A percentile compares a stretch with the other conserved stretches of the same genome.
phyloP scores from a whole-genome alignment of 2,329 filamentous ascomycete genomes.

The Nemania diffusa region DNA sequence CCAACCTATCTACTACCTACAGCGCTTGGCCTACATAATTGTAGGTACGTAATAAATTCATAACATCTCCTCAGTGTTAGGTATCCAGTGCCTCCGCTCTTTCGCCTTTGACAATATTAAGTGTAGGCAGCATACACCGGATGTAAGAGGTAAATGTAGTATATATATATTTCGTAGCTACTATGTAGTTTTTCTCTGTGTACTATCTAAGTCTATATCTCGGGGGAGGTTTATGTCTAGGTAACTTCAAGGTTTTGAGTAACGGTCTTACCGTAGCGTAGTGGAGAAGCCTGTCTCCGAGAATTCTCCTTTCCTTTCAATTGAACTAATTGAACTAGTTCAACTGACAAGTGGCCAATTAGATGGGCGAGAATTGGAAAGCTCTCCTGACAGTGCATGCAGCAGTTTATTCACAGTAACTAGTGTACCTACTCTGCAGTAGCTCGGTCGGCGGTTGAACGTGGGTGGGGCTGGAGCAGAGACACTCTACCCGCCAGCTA shows the following conservation, averaged over 20 bases:
- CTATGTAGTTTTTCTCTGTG: not conserved
- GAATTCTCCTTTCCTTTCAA: conserved; percentile 31
- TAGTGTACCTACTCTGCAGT: not conserved
- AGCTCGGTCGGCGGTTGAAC: conserved; percentile 2
- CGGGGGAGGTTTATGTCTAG: not conserved
- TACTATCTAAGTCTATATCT: not conserved
- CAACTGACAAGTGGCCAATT: conserved; percentile 9
- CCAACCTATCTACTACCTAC: conserved; percentile 10
- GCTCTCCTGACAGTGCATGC: conserved; percentile 7
- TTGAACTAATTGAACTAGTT: too few relatives aligned
- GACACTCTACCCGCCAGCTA: not conserved
- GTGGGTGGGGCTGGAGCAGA: not conserved
- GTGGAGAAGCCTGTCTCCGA: conserved; percentile 24
- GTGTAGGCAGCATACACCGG: not conserved
- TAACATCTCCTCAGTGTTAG: not conserved
- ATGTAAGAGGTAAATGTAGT: too few relatives aligned
- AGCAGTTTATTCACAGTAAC: not conserved
- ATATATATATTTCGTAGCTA: not conserved
- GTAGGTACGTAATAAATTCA: not conserved
- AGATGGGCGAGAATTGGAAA: conserved; percentile 11
- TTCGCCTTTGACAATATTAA: not conserved
- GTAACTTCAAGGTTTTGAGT: not conserved
- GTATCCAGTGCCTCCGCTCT: not conserved
- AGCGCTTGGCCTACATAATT: not conserved
- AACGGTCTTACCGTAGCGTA: conserved; percentile 8